Evolutionary conservation across 306 rosid genomes (phyloP), one percentile per base, ranked within the genome.

Genomic region (Vicia sativa): DNA sequence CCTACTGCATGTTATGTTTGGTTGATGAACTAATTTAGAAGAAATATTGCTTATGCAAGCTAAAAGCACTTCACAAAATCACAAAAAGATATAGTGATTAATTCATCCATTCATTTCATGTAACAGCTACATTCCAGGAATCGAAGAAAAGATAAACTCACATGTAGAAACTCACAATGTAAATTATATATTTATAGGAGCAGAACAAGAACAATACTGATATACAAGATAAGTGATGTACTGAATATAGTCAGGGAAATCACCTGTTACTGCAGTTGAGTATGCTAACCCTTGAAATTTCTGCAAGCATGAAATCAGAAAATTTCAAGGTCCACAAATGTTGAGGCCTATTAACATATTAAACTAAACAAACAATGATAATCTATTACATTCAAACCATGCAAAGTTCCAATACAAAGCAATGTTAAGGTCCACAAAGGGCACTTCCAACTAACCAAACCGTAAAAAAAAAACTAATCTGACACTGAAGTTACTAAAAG

Each of bases 231-330:
- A n/a, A n/a, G n/a, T n/a, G n/a, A 39, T 16, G 58, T 31, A 60
- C 48, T 74, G 57, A 37, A 31, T 44, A 70, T 18, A 59, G 70
- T 61, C 57, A 25, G 19, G 45, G 25, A 50, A 68, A 74, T 2
- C 57, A 92, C 97, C 96, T 68, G 84, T 70, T 83, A 89, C 57
- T 68, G 84, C 79, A 68, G 89, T 76, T 67, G 90, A 75, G 82
- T 78, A 82, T 9, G 84, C 65, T 64, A 76, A 38, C 34, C 77
- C 76, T 79, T 86, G 87, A 67, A 90, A 67, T 77, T 86, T 93
- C 98, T 92, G 96, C 85, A 80, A 26, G 78, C 38, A 70, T 45
- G 10, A 52, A 60, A 74, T 50, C 31, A 76, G 10, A 67, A 56
- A 50, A 72, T 19, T 73, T 84, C 70, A 83, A 1, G n/a, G n/a